Base-by-base conservation (phyloP, 495 filamentous ascomycete species). In the Aspergillus kassunensis region DNA sequence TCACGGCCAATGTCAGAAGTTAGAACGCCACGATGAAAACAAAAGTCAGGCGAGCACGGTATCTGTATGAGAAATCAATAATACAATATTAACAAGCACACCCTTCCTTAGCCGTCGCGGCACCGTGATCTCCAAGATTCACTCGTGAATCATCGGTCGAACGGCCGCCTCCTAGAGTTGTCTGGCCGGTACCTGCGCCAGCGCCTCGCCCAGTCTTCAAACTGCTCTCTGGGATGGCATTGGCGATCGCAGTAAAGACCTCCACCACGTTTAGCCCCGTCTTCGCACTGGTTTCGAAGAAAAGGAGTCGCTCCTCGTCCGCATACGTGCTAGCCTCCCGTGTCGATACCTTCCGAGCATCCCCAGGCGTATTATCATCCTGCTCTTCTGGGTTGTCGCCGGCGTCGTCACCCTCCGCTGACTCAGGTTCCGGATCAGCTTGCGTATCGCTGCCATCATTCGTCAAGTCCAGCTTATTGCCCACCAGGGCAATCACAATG, bases 231-330 rank as follows among this genome's bases (percentile, higher is more conserved):
- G 93, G 92, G 53, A 97, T 97, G 21, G 91, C 89, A 63, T 96
- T 95, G 49, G 92, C 92, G 65, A 97, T 97, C n/a, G 92, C 91
- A 39, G 92, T 96, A 68, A 98, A 98, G 19, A 98, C 93, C 57
- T 93, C 91, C 55, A 86, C 82, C 25, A 98, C 93, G 68, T 96
- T 96, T 56, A 83, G 75, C 10, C 93, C 95, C 3, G 91, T 91
- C 82, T 98, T 98, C 36, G 93, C 93, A 58, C 89, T 95, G 18
- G 93, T 98, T 78, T 98, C 93, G 61, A 96, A 98, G 73, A 97
- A 98, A 58, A 98, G 64, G 44, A 97, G 72, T 18, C 84, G 80
- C 70, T 98, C 93, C 65, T 97, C 92, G 46, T 97, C 90, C 11
- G 93, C 95, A 74, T 97, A 97, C 29, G 82, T 71, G 72, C 85